Base-by-base conservation (phyloP, 2,329 filamentous ascomycete species). In the Claviceps sp. region DNA sequence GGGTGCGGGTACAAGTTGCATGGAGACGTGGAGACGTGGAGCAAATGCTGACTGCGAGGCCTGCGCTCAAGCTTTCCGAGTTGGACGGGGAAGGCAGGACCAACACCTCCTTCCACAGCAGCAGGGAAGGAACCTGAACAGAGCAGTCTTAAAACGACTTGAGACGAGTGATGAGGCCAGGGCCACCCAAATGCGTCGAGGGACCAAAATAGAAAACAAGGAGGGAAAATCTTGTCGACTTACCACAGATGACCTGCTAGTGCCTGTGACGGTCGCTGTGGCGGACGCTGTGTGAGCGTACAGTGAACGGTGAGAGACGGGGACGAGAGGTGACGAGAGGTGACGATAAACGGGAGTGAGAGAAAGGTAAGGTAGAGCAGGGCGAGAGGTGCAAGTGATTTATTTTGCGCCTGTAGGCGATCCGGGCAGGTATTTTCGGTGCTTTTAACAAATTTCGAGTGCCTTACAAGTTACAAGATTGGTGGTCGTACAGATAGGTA, bases 201-300 rank as follows among this genome's bases (percentile, higher is more conserved):
- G 30, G 42, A 13, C 20, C 37, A 50, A 9, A 45, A 53, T 48
- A 50, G 38, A 30, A 24, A 43, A 38, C 16, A 22, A 30, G 48
- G 48, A 40, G 51, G 48, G 50, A 47, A 51, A 26, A 48, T 34
- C 3, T 34, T 34, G 50, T 48, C 42, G 48, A 69, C 69, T 67
- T 57, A 72, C 70, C 52, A 65, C 54, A 55, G 63, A 72, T 70
- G 50, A 57, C 24, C 57, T 30, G 37, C 3, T 48, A 7, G 16
- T 26, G 22, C 24, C 42, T 26, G 43, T 24, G 22, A 26, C 22
- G 11, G 43, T 14, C 34, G 46, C 20, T 26, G 43, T 24, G 43
- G 14, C 43, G 11, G 22, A 7, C 34, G 46, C 14, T 46, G 22
- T 26, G 22, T 46, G n/a, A 47, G 16, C 40, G 26, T 9, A 30